These are phyloP conservation scores for Adenanthera pavonina DNA, from an alignment of 306 rosid species.

Conservation along the genomic window DNA sequence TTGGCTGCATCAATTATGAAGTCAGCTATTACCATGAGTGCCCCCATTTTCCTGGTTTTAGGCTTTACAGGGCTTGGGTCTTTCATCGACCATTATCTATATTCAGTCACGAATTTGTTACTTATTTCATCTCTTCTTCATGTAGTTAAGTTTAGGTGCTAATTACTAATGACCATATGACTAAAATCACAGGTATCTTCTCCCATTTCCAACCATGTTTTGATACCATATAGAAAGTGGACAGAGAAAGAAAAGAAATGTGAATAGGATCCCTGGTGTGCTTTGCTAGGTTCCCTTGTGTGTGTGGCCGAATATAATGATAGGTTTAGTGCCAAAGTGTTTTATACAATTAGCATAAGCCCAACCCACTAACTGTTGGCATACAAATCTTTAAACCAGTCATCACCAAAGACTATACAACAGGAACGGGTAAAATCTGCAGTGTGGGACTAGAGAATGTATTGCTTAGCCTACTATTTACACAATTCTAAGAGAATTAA, in stretches of 20 bases:
- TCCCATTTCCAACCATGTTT: background rate
- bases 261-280: background rate
- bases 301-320: background rate
- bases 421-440: background rate
- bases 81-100: background rate
- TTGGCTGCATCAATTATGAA: background rate
- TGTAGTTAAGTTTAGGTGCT: background rate
- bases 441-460: background rate
- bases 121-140: background rate
- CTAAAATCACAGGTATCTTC: background rate
- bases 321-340: background rate
- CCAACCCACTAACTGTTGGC: background rate
- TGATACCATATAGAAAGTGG: background rate
- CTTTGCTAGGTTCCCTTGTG: background rate
- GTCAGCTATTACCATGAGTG: background rate
- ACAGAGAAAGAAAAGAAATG: background rate
- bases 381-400: background rate
- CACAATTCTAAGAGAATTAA: background rate
- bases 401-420: background rate
- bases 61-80: background rate
- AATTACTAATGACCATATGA: background rate
- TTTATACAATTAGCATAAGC: background rate
- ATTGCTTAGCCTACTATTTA: background rate
- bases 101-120: background rate
- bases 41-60: background rate